Base-by-base conservation (phyloP, 2,329 filamentous ascomycete species). In the Coniochaeta ligniaria region DNA sequence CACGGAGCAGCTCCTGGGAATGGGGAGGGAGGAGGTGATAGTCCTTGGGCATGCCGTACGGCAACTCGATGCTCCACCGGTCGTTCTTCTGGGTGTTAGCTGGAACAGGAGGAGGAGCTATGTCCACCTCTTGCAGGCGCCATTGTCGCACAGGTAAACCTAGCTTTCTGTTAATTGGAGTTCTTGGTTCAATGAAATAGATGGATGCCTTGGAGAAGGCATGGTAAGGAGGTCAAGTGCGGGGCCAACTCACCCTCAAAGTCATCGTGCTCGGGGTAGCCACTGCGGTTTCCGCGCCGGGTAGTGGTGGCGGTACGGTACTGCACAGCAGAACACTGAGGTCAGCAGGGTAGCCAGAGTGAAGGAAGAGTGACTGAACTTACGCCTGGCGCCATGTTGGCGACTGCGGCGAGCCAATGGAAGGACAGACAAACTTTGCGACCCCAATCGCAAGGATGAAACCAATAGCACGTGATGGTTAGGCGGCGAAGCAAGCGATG, bases 141-240 rank as follows among this genome's bases (percentile, higher is more conserved):
- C 92, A 98, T 83, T 96, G 92, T 69, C 92, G 89, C 61, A 97
- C 89, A 17, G 94, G 94, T 12, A 97, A 82, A 62, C 92, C 91
- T 81, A 84, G 79, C 36, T 12, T 6, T 16, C 31, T n/a, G 47
- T 52, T 9, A 52, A n/a, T 26, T 31, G 5, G 6, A 14, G 26
- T 17, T 52, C 47, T 31, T 52, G 47, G 14, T 12, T 24, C 11
- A 52, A n/a, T 11, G 43, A 31, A 12, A 3, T 1, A 9, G 22
- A n/a, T n/a, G 11, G 14, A 52, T 24, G 26, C 4, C 17, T 52
- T 24, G 2, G 14, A 9, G 14, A 31, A 16, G 26, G 47, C 20
- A 17, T 47, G 11, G n/a, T 4, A 3, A 12, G 20, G 7, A 47
- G 43, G 43, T 6, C n/a, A n/a, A 52, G 26, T 17, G 31, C 31